A percentile compares a stretch with the other conserved stretches of the same genome.
Evolutionary conservation across 2,329 filamentous ascomycete species (phyloP).

Genomic region (Phyllachora maydis): DNA sequence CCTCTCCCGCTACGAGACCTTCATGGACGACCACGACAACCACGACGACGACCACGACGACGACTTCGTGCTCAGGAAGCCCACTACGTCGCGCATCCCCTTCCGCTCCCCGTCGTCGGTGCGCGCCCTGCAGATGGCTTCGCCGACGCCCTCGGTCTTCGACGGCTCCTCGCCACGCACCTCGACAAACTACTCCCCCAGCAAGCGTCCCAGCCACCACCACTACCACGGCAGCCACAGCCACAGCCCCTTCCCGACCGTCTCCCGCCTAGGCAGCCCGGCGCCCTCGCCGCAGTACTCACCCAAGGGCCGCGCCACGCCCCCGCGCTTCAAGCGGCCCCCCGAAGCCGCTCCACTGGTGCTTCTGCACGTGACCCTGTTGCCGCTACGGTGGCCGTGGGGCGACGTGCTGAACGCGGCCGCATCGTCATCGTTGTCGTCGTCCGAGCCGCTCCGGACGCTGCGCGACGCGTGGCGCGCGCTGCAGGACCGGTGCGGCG

Average conservation of each 20-base stretch:
- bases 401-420: slow-evolving; percentile 26
- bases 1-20: slow-evolving; percentile 30
- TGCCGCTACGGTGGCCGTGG: slow-evolving; percentile 50
- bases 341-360: slow-evolving; percentile 44
- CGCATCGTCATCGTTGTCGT: slow-evolving; percentile 11
- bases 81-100: slow-evolving; percentile 36
- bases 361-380: slow-evolving; percentile 54
- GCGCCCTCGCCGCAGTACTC: slow-evolving; percentile 28
- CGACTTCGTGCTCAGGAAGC: slow-evolving; percentile 28
- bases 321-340: slow-evolving; percentile 33
- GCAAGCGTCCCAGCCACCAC: slow-evolving; percentile 21
- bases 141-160: slow-evolving; percentile 35
- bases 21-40: too few species aligned
- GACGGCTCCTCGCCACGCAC: slow-evolving; percentile 28
- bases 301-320: slow-evolving; percentile 32
- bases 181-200: too few species aligned
- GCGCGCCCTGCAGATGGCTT: slow-evolving; percentile 51
- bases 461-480: slow-evolving; percentile 44
- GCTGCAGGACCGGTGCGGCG: slow-evolving; percentile 48
- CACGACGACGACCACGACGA: too few species aligned
- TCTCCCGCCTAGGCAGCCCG: slow-evolving; percentile 37
- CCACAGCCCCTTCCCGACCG: slow-evolving; percentile 15
- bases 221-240: slow-evolving; percentile 4
- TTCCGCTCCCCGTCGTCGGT: slow-evolving; percentile 53
- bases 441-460: slow-evolving; percentile 22